Conservation (phyloP, 2,329 filamentous ascomycete species). For the Sodiomyces alkalinus region DNA sequence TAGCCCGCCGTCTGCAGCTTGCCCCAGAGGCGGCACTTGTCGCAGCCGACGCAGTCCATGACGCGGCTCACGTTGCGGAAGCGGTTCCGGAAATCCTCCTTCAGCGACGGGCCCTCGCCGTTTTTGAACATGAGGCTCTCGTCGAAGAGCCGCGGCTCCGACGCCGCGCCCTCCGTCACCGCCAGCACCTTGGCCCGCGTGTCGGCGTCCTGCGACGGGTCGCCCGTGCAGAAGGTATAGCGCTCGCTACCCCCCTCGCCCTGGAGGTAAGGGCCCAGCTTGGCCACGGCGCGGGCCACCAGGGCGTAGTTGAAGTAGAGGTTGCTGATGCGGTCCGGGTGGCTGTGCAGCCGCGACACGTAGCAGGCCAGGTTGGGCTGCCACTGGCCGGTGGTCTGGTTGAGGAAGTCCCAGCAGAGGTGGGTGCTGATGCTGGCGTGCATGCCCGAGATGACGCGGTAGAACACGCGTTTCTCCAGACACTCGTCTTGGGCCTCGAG, state of each 20-base stretch:
- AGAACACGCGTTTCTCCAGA: slow-evolving; percentile 96
- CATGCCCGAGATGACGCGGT: slow-evolving; percentile 91
- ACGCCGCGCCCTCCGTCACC: slow-evolving; percentile 56
- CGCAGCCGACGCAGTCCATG: slow-evolving; percentile 98
- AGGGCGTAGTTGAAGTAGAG: slow-evolving; percentile 98
- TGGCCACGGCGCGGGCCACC: slow-evolving; percentile 80
- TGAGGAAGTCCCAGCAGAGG: slow-evolving; percentile 89
- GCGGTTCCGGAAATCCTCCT: slow-evolving; percentile 93
- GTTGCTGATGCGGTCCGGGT: slow-evolving; percentile 88
- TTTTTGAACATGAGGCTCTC: slow-evolving; percentile 90
- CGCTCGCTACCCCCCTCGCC: slow-evolving; percentile 17
- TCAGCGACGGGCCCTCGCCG: slow-evolving; percentile 59
- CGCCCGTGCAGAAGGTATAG: slow-evolving; percentile 88
- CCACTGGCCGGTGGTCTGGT: slow-evolving; percentile 90
- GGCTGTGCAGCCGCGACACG: slow-evolving; percentile 64
- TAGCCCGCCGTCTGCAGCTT: slow-evolving; percentile 94
- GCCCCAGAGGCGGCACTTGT: slow-evolving; percentile 96
- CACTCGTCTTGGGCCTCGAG: slow-evolving; percentile 82
- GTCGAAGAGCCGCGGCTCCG: slow-evolving; percentile 73
- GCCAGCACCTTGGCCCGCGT: slow-evolving; percentile 73
- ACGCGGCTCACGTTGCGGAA: slow-evolving; percentile 93
- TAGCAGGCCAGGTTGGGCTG: slow-evolving; percentile 84
- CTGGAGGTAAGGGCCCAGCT: slow-evolving; percentile 68
- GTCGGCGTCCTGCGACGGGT: slow-evolving; percentile 58
- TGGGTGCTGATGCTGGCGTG: slow-evolving; percentile 95